Percentiles rank a stretch among this genome's conserved stretches.
Conservation (phyloP, 2,329 filamentous ascomycete species). For the Fusarium praegraminearum region DNA sequence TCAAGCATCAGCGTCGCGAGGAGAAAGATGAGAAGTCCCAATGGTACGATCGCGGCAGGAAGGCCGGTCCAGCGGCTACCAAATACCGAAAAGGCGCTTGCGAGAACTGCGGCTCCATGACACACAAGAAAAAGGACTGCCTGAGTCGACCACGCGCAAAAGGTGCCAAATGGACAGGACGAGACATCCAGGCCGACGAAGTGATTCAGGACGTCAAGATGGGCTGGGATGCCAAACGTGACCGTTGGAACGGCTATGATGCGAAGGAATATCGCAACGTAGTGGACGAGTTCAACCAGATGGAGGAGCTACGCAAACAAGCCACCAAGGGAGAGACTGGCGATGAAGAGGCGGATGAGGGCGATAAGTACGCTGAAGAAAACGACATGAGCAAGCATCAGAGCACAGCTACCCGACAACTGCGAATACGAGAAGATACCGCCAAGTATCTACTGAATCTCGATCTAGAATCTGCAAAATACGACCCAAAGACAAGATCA, state of each 20-base stretch:
- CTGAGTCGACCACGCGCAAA: conserved; percentile 87
- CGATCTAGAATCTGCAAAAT: conserved; percentile 95
- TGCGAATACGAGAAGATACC: conserved; percentile 94
- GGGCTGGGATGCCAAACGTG: conserved; percentile 96
- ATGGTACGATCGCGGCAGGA: conserved; percentile 95
- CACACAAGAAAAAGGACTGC: conserved; percentile 95
- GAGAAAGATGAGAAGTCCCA: conserved; percentile 76
- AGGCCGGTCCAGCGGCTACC: conserved; percentile 86
- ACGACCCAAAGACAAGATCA: conserved; percentile 94
- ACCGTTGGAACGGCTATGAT: conserved; percentile 99
- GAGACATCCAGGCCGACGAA: conserved; percentile 94
- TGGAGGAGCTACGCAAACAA: conserved; percentile 79
- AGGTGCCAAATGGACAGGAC: conserved; percentile 91
- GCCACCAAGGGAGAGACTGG: conserved; percentile 64
- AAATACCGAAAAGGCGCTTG: conserved; percentile 98
- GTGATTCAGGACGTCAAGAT: conserved; percentile 85
- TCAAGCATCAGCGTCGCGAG: conserved; percentile 87
- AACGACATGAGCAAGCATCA: conserved; percentile 97
- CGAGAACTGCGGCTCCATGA: conserved; percentile 98
- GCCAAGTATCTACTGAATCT: conserved; percentile 96
- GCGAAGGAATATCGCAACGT: conserved; percentile 85
- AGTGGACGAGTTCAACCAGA: conserved; percentile 88
- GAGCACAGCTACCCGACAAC: conserved; percentile 87
- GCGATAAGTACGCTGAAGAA: conserved; percentile 89
- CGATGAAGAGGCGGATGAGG: conserved; percentile 66